Percentiles rank a stretch among this genome's conserved stretches.
Conservation (phyloP, 768 basidiomycete species). For the Calocybe indica region DNA sequence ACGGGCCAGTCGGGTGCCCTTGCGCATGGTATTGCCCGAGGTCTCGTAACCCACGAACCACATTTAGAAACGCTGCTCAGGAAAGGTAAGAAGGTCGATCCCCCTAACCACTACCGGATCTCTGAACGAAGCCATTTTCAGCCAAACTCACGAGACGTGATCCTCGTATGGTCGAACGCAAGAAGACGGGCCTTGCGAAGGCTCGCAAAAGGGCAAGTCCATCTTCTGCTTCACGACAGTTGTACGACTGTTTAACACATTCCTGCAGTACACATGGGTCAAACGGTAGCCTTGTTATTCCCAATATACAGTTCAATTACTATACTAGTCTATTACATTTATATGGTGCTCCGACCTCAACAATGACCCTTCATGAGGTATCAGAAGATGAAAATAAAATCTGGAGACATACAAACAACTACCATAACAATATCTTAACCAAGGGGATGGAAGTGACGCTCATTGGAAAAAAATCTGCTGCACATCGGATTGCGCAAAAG, state of each 20-base stretch:
- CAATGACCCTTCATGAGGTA: slow-evolving; percentile 1
- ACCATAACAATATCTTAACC: slow-evolving; percentile 9
- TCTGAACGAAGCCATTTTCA: slow-evolving; percentile 20
- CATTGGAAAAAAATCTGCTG: slow-evolving; percentile 39
- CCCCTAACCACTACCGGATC: background rate
- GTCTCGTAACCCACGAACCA: slow-evolving; percentile 65
- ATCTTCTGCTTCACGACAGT: slow-evolving; percentile 1
- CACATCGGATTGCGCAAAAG: slow-evolving; percentile 82
- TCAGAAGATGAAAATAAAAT: background rate
- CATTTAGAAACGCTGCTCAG: slow-evolving; percentile 58
- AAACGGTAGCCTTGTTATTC: slow-evolving; percentile 59
- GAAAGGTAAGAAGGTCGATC: slow-evolving; percentile 48
- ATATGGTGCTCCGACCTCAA: background rate
- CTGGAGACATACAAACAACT: slow-evolving; percentile 6
- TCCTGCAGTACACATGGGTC: slow-evolving; percentile 84
- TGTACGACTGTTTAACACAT: slow-evolving; percentile 8
- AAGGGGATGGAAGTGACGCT: slow-evolving; percentile 10
- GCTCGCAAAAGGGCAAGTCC: slow-evolving; percentile 83
- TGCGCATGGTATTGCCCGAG: slow-evolving; percentile 71
- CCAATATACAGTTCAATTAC: background rate
- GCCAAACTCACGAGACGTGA: slow-evolving; percentile 86
- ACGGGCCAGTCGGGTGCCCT: slow-evolving; percentile 91
- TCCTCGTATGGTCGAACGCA: slow-evolving; percentile 96
- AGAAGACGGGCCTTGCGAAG: slow-evolving; percentile 92
- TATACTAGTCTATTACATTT: background rate